Evolutionary conservation across 2,329 filamentous ascomycete species (phyloP), one percentile per base, ranked within the genome.

Genomic region (Cercospora berteroae): DNA sequence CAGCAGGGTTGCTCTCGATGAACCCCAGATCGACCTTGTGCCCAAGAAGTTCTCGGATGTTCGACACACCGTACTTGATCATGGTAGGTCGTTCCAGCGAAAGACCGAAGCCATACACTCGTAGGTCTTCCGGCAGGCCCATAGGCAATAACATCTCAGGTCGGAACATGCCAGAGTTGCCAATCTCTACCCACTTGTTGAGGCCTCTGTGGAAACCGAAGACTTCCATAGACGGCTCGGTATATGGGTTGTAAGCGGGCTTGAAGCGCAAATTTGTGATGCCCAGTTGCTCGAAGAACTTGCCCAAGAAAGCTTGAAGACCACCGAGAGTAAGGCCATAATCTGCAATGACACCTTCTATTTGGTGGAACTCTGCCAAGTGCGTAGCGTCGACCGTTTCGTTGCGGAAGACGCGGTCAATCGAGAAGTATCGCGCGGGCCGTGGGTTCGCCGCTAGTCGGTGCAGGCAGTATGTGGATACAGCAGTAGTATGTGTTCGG

Each of bases 111-210:
- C 95, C 95, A 78, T 97, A 98, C 9, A 97, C 94, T 70, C 91
- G 85, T 88, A 98, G 88, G 76, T 97, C 91, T 81, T 90, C 93
- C 25, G 94, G 94, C 76, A 98, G 81, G 36, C 94, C 94, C 94
- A 97, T 97, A 5, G 93, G 85, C 81, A 97, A 91, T 76, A 97
- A 81, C 94, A 98, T 97, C 82, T 99, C 95, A 1, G 95, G 94
- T 72, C 95, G 87, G 88, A 99, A 99, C 94, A 99, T 98, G 71
- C 95, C 95, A 74, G 90, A 94, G 83, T 99, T 98, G 68, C 95
- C 95, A 78, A 98, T 98, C 83, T 98, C 95, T 27, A 98, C 92
- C 83, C 96, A 90, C 84, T 96, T 96, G 75, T 88, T 88, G 60
- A 97, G 83, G 3, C 93, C 94, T 76, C 90, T 87, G 84, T 98